Conservation (phyloP, 495 filamentous ascomycete genomes). For the Penicillium tannophilum region DNA sequence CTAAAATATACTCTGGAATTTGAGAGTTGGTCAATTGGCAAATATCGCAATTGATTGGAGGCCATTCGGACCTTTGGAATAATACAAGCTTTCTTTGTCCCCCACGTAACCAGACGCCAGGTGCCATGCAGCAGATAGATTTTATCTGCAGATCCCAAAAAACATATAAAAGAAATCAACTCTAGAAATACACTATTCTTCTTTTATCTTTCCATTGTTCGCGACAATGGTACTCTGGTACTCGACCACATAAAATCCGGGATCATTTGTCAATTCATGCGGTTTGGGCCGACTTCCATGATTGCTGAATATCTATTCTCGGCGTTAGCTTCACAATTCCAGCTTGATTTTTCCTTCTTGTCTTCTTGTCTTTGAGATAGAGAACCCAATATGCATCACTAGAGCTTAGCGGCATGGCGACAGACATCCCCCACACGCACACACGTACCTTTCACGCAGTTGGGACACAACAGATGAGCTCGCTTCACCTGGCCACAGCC, state of each 20-base stretch:
- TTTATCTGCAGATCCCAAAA: constrained; percentile 35
- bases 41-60: constrained; percentile 1
- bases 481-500: constrained; percentile 86
- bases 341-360: not conserved
- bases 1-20: no score
- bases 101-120: constrained; percentile 43
- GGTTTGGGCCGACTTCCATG: constrained; percentile 29
- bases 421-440: not conserved
- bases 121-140: constrained; percentile 42
- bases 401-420: not conserved
- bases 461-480: constrained; percentile 81
- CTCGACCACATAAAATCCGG: not conserved
- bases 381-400: not conserved
- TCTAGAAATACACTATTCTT: constrained; percentile 31
- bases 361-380: not conserved
- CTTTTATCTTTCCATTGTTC: not conserved
- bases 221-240: not conserved
- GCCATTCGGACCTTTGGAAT: not conserved
- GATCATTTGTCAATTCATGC: constrained; percentile 15
- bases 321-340: constrained; percentile 17
- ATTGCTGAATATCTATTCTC: constrained; percentile 30
- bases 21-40: not conserved
- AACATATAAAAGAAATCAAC: constrained; percentile 8
- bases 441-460: constrained; percentile 70
- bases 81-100: constrained; percentile 13